Percentiles rank a stretch among this genome's conserved stretches.
Evolutionary conservation across 257 asterid species (phyloP).

Genomic region (Solanum dulcamara): DNA sequence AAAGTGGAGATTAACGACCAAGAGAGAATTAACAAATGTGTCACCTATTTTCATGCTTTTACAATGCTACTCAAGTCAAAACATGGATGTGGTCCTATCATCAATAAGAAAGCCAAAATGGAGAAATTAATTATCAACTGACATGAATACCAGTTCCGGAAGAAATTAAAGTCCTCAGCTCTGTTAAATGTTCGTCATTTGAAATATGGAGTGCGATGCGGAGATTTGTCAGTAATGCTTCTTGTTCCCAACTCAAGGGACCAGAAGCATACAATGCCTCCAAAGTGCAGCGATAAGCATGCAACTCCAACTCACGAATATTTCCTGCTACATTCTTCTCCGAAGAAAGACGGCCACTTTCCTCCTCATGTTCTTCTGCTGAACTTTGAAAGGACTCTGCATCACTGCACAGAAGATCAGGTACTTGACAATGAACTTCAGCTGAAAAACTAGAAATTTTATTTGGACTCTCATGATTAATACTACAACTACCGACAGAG

Average conservation of each 20-base stretch:
- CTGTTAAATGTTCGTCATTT: slow-evolving; percentile 37
- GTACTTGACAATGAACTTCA: slow-evolving; percentile 6
- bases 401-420: slow-evolving; percentile 17
- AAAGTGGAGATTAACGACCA: slow-evolving; percentile 1
- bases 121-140: slow-evolving; percentile 1
- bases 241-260: slow-evolving; percentile 47
- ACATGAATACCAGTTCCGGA: slow-evolving; percentile 7
- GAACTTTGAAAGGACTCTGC: slow-evolving; percentile 27
- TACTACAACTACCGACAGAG: slow-evolving; percentile 33
- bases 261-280: slow-evolving; percentile 45
- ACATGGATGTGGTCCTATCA: slow-evolving; percentile 2
- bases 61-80: slow-evolving; percentile 5
- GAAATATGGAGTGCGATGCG: slow-evolving; percentile 44
- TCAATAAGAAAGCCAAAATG: background rate
- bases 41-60: slow-evolving; percentile 2
- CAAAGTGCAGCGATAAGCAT: slow-evolving; percentile 38
- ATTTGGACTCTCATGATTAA: background rate
- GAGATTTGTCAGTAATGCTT: slow-evolving; percentile 35
- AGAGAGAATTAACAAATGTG: background rate
- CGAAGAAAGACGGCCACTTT: background rate
- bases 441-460: slow-evolving; percentile 3
- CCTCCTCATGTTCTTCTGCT: slow-evolving; percentile 2
- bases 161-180: slow-evolving; percentile 34
- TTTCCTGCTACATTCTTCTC: slow-evolving; percentile 16
- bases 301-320: slow-evolving; percentile 37